phyloP scores from a whole-genome alignment of 148 eudicot species.

The Drosera capensis region DNA sequence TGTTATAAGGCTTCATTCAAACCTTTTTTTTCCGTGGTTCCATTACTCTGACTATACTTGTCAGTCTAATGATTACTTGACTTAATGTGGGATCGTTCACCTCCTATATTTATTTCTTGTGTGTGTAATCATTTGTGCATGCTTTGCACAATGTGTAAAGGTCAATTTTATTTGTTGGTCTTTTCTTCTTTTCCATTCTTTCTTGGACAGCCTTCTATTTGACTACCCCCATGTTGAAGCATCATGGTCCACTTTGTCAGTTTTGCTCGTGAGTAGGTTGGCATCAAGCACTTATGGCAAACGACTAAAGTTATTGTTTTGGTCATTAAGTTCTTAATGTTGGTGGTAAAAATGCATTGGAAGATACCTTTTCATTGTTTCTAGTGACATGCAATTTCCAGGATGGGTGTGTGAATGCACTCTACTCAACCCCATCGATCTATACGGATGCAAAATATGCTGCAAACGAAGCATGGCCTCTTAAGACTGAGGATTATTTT shows the following conservation, averaged over 20 bases:
- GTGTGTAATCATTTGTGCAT: too few relatives aligned
- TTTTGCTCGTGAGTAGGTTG: too few relatives aligned
- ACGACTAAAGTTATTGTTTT: too few relatives aligned
- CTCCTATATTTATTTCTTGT: too few relatives aligned
- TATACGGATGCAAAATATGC: slow-evolving; percentile 90
- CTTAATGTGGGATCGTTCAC: background rate
- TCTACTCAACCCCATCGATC: slow-evolving; percentile 83
- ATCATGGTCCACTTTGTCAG: too few relatives aligned
- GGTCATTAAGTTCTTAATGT: background rate
- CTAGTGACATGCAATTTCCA: slow-evolving; percentile 10
- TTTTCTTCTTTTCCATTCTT: too few relatives aligned
- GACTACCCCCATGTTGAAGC: too few relatives aligned
- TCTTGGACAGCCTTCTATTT: too few relatives aligned
- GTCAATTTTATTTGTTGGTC: too few relatives aligned
- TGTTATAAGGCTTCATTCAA: too few relatives aligned
- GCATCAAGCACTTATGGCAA: too few relatives aligned
- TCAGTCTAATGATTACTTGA: background rate
- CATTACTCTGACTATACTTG: background rate
- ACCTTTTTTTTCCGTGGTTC: background rate
- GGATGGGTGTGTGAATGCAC: slow-evolving; percentile 98
- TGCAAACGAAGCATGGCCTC: slow-evolving; percentile 62
- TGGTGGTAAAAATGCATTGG: background rate
- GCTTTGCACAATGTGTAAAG: too few relatives aligned
- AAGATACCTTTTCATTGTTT: background rate
- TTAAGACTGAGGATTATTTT: slow-evolving; percentile 76